phyloP scores from a whole-genome alignment of 2,329 filamentous ascomycete genomes.

The Torrubiellomyces zombiae region DNA sequence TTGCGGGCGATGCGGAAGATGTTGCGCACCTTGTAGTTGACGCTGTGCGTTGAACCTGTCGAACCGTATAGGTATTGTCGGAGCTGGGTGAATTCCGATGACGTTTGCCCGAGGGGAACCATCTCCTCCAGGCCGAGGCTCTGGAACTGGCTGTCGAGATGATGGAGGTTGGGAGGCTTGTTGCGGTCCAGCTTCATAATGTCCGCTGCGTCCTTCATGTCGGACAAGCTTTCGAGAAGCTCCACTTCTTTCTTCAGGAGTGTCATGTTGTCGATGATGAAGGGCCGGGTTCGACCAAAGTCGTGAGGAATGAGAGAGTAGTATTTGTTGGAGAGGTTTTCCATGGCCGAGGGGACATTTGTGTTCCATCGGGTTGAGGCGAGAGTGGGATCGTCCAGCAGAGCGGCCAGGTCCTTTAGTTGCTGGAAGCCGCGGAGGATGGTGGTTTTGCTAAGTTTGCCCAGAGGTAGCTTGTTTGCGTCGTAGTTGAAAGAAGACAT shows the following conservation, averaged over 20 bases:
- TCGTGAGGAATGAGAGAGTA: slow-evolving; percentile 70
- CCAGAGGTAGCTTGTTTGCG: slow-evolving; percentile 60
- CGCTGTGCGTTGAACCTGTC: slow-evolving; percentile 47
- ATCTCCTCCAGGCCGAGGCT: slow-evolving; percentile 62
- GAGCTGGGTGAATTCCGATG: slow-evolving; percentile 48
- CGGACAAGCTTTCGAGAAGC: slow-evolving; percentile 62
- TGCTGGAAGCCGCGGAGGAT: slow-evolving; percentile 59
- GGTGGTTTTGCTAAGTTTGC: slow-evolving; percentile 67
- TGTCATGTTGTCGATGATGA: slow-evolving; percentile 39
- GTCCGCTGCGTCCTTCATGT: slow-evolving; percentile 68
- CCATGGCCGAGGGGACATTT: slow-evolving; percentile 25
- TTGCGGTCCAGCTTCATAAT: slow-evolving; percentile 53
- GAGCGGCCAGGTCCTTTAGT: slow-evolving; percentile 55
- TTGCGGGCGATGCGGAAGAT: slow-evolving; percentile 72
- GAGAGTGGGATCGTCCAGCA: slow-evolving; percentile 38
- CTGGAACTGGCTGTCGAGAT: slow-evolving; percentile 56
- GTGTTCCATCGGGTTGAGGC: slow-evolving; percentile 26
- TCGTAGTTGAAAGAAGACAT: slow-evolving; percentile 57
- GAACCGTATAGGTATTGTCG: slow-evolving; percentile 51
- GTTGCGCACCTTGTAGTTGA: slow-evolving; percentile 45
- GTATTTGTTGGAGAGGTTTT: slow-evolving; percentile 58
- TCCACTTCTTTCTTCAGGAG: slow-evolving; percentile 62
- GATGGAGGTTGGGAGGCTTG: slow-evolving; percentile 36
- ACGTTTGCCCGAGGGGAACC: slow-evolving; percentile 42
- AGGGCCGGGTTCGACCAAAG: slow-evolving; percentile 59